Evolutionary conservation across 805 yeast species (phyloP).

Genomic region (Scheffersomyces coipomensis): DNA sequence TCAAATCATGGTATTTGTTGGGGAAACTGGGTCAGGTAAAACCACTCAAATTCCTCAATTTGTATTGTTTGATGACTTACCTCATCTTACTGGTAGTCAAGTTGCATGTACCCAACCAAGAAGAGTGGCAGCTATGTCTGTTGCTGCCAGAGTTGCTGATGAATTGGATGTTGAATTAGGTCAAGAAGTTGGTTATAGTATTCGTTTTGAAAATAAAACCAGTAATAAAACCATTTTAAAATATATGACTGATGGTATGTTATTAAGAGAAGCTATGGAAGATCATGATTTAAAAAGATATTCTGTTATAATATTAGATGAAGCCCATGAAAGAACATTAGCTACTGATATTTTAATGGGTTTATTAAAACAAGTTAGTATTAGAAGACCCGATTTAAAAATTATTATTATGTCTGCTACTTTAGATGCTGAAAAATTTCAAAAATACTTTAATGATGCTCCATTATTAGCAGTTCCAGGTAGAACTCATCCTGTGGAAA

Average conservation of each 20-base stretch:
- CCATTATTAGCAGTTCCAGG: slow-evolving; percentile 97
- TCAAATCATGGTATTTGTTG: slow-evolving; percentile 96
- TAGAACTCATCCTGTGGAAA: slow-evolving; percentile 95
- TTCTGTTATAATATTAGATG: slow-evolving; percentile 91
- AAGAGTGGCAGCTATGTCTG: slow-evolving; percentile 99
- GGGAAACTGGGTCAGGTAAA: slow-evolving; percentile 99
- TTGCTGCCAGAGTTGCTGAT: slow-evolving; percentile 95
- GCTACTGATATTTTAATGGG: slow-evolving; percentile 98
- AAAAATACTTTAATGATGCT: slow-evolving; percentile 82
- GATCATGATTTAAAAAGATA: slow-evolving; percentile 80
- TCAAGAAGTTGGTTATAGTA: slow-evolving; percentile 91
- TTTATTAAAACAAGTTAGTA: slow-evolving; percentile 74
- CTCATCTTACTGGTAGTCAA: slow-evolving; percentile 77
- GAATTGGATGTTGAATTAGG: slow-evolving; percentile 95
- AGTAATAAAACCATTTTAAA: slow-evolving; percentile 77
- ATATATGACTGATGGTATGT: slow-evolving; percentile 99
- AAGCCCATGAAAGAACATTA: slow-evolving; percentile 96
- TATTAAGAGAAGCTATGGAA: slow-evolving; percentile 94
- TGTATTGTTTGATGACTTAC: slow-evolving; percentile 88
- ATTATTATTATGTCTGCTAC: slow-evolving; percentile 97
- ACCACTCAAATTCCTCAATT: slow-evolving; percentile 98
- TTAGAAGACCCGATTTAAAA: slow-evolving; percentile 83
- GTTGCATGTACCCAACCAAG: slow-evolving; percentile 97
- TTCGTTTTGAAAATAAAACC: slow-evolving; percentile 91
- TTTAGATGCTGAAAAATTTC: slow-evolving; percentile 94